These are phyloP conservation scores for Colletotrichum brevisporum DNA, from an alignment of 2,329 filamentous ascomycete genomes.

Conservation along the genomic window DNA sequence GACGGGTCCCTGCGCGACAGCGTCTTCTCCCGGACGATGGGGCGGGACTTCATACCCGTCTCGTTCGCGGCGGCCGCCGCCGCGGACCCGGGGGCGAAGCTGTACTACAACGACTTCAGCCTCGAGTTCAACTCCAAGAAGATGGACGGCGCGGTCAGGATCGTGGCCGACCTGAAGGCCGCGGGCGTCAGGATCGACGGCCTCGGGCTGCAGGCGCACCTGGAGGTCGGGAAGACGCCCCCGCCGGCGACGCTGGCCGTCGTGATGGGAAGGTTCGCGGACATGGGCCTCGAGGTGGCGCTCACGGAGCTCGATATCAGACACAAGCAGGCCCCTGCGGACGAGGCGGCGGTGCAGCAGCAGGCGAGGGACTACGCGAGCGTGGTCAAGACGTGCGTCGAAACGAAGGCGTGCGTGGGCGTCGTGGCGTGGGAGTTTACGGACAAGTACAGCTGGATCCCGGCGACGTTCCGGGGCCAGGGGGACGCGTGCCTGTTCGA, in stretches of 20 bases:
- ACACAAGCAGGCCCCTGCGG: slow-evolving; percentile 68
- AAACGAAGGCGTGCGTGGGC: slow-evolving; percentile 54
- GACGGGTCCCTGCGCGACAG: slow-evolving; percentile 63
- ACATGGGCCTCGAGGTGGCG: slow-evolving; percentile 68
- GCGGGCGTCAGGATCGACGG: slow-evolving; percentile 75
- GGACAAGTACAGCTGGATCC: slow-evolving; percentile 59
- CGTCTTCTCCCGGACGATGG: slow-evolving; percentile 66
- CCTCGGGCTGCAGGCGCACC: slow-evolving; percentile 71
- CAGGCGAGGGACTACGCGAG: slow-evolving; percentile 63
- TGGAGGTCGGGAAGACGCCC: slow-evolving; percentile 60
- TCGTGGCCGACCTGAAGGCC: slow-evolving; percentile 74
- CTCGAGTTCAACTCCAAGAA: slow-evolving; percentile 42
- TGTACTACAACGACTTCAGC: slow-evolving; percentile 74
- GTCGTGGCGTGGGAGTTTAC: slow-evolving; percentile 60
- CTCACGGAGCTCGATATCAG: slow-evolving; percentile 79
- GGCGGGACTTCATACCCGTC: slow-evolving; percentile 65
- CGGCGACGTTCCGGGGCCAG: slow-evolving; percentile 52
- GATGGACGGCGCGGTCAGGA: slow-evolving; percentile 62
- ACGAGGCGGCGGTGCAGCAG: slow-evolving; percentile 64
- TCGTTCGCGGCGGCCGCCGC: slow-evolving; percentile 65
- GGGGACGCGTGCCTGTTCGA: slow-evolving; percentile 57
- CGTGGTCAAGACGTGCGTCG: slow-evolving; percentile 53
- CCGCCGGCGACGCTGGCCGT: slow-evolving; percentile 60
- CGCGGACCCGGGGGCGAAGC: slow-evolving; percentile 63
- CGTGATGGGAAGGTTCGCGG: slow-evolving; percentile 66